Evolutionary conservation across 2,329 filamentous ascomycete genomes (phyloP).

Genomic region (Blastomyces parvus): DNA sequence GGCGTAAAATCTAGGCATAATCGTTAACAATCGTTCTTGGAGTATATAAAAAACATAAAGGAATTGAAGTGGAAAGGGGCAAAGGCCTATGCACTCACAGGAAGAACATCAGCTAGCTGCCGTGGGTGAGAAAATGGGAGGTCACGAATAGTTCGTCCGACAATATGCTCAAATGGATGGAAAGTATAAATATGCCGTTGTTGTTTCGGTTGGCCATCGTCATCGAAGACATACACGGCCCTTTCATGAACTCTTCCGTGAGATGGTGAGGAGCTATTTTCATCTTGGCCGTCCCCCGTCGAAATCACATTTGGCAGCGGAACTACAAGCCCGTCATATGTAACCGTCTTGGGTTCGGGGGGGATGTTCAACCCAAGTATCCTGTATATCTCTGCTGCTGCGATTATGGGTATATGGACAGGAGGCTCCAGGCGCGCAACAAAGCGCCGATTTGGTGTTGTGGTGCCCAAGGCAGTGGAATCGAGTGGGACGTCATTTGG

Average conservation of each 20-base stretch:
- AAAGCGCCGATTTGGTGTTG: conserved; percentile 36
- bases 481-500: conserved; percentile 31
- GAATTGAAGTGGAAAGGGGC: not conserved
- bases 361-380: conserved; percentile 32
- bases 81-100: conserved; percentile 23
- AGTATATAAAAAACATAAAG: not conserved
- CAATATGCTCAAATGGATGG: conserved; percentile 33
- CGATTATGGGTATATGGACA: conserved; percentile 35
- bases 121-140: conserved; percentile 39
- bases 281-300: conserved; percentile 19
- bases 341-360: conserved; percentile 32
- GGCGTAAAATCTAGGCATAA: conserved; percentile 31
- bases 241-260: conserved; percentile 27
- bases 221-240: conserved; percentile 26
- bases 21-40: not conserved
- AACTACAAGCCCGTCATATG: conserved; percentile 33
- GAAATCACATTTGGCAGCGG: conserved; percentile 17
- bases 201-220: conserved; percentile 21
- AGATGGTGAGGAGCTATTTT: conserved; percentile 19
- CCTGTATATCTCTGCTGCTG: conserved; percentile 34
- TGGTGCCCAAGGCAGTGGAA: conserved; percentile 29
- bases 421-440: conserved; percentile 35
- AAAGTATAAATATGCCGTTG: conserved; percentile 37
- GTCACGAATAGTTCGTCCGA: conserved; percentile 33
- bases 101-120: conserved; percentile 36